Evolutionary conservation across 2,329 filamentous ascomycete genomes (phyloP), one percentile per base, ranked within the genome.

Genomic region (Cadophora gregata): DNA sequence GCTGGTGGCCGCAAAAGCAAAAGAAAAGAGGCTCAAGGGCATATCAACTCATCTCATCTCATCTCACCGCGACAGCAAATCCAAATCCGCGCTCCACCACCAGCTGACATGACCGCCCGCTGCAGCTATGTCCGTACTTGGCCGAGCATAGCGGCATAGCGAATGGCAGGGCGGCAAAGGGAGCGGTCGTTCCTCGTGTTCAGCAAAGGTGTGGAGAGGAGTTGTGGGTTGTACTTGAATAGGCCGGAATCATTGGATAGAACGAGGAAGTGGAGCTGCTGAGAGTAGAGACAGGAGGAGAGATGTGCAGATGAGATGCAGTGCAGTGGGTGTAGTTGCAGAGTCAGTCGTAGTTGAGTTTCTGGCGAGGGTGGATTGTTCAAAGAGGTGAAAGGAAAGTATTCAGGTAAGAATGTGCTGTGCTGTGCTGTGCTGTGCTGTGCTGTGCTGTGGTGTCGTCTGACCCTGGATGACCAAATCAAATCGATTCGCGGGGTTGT

Each of bases 21-120:
- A 38, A 16, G 50, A 62, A 59, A 67, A 62, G 70, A 72, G 70
- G 70, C 70, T 72, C 67, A 69, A 65, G 12, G 42, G 19, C n/a
- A 47, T 47, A 42, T 42, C 38, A 42, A 42, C 53, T 45, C 56
- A 42, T 58, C 51, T 69, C 56, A 42, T 58, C 51, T 69, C 59
- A 47, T 50, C 56, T 64, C 69, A 64, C 58, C 63, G 60, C 63
- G 56, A 38, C 63, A 55, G 24, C 53, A 53, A 12, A 33, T 29
- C 29, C 53, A 53, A 12, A 33, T 29, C 33, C 16, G n/a, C 21
- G 29, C 47, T 47, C 25, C 50, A 55, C 42, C 42, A 47, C 24
- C 48, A 61, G 56, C 65, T 47, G 50, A 56, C 48, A 60, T 53
- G 63, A 36, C 55, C 27, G 29, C 14, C 21, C 12, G 58, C 38